phyloP scores from a whole-genome alignment of 2,329 filamentous ascomycete species.

The Fusarium sp. region DNA sequence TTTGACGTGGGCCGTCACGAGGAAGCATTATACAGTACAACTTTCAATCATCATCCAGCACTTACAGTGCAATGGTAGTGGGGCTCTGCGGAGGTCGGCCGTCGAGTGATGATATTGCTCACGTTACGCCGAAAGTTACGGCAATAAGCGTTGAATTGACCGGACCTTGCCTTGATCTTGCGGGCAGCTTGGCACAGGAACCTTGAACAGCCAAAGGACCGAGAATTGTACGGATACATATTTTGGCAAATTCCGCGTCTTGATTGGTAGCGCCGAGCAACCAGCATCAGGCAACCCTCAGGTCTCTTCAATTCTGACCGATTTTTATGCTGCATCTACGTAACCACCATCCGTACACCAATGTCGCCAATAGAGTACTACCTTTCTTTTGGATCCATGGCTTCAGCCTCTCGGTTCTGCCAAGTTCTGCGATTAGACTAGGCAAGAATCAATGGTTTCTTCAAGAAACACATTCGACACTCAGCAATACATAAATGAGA shows the following conservation, averaged over 20 bases:
- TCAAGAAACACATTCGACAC: neutral
- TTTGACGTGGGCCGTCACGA: conserved; percentile 4
- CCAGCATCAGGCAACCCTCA: conserved; percentile 18
- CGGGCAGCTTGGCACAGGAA: conserved; percentile 27
- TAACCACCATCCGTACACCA: neutral
- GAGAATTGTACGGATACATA: conserved; percentile 13
- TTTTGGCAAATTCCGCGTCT: conserved; percentile 31
- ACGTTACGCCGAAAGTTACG: conserved; percentile 28
- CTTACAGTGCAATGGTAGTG: neutral
- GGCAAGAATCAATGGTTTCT: neutral
- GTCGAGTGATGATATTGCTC: conserved; percentile 19
- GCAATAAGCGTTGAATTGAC: conserved; percentile 27
- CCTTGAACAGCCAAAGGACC: conserved; percentile 35
- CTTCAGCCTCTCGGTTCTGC: neutral
- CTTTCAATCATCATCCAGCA: neutral
- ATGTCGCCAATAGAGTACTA: neutral
- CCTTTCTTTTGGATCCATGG: conserved; percentile 12
- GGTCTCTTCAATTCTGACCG: conserved; percentile 31
- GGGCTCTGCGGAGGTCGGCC: conserved; percentile 25
- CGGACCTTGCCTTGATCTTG: conserved; percentile 30
- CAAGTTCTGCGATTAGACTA: conserved; percentile 3
- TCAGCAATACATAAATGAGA: neutral
- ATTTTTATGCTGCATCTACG: conserved; percentile 16
- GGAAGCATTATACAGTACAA: neutral
- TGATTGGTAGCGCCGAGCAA: conserved; percentile 34